Base-by-base conservation (phyloP, 306 rosid genomes). In the Bauhinia variegata region DNA sequence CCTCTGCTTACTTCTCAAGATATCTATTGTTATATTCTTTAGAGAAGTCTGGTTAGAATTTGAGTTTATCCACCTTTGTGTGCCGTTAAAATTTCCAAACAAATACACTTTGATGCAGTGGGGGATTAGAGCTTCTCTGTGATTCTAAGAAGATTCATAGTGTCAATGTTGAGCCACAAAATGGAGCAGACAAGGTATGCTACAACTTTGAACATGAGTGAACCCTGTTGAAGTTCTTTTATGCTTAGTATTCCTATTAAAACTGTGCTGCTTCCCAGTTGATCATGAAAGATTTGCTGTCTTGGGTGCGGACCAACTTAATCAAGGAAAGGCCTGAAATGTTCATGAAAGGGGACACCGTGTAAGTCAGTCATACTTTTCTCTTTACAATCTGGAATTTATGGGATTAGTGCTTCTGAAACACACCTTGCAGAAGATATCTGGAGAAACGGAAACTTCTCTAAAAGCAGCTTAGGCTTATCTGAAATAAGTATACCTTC, bases 241-340 rank as follows among this genome's bases (percentile, higher is more conserved):
- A 7, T 68, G 54, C 31, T 30, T 57, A 41, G 12, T 33, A 16
- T 65, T 69, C 32, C 62, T 33, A 54, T 34, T 23, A 23, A 37
- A 6, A 38, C 5, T 73, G 57, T n/a, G 73, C 51, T 74, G 28
- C 70, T 60, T 63, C 62, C 72, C 80, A 89, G 99, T 80, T 89
- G 28, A 82, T 37, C 55, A 89, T 93, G 97, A 89, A 88, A 80
- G 86, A 84, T 78, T 83, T 93, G 84, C 95, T 93, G 5, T 41
- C 88, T 36, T 93, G 99, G 99, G 89, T 90, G 28, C 85, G 82
- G 48, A 71, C 76, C 56, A 86, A 88, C 81, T 55, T 93, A 90
- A 93, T 93, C 82, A 88, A 88, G 87, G 97, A 89, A 83, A 83
- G 99, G 69, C 91, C 99, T 10, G 99, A 93, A 77, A 93, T 93